These are phyloP conservation scores for Aspergillus melleus DNA, from an alignment of 2,329 filamentous ascomycete genomes.

Conservation along the genomic window DNA sequence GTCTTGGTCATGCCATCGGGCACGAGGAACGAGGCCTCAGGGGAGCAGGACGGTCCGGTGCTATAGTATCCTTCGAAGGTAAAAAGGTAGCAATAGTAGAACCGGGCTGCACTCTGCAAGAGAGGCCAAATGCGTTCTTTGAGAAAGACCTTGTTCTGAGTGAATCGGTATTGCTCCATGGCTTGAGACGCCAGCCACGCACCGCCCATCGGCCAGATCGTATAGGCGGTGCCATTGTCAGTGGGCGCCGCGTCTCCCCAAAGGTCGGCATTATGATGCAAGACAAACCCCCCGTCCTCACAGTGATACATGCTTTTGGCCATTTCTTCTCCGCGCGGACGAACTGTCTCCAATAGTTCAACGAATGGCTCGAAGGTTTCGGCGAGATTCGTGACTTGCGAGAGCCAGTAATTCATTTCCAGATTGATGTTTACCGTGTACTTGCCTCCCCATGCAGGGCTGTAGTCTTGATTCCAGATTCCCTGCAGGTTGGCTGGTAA, in stretches of 20 bases:
- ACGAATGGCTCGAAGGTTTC: constrained; percentile 45
- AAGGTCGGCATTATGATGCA: constrained; percentile 58
- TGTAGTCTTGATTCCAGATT: constrained; percentile 52
- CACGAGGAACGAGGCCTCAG: constrained; percentile 19
- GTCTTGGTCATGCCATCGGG: constrained; percentile 4
- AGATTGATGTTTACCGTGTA: constrained; percentile 62
- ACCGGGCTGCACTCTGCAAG: constrained; percentile 11
- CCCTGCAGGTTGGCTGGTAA: constrained; percentile 60
- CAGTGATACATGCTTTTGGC: constrained; percentile 52
- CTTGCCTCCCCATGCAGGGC: constrained; percentile 54
- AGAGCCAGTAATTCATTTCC: constrained; percentile 63
- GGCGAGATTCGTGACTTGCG: constrained; percentile 52
- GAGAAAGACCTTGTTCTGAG: constrained; percentile 21
- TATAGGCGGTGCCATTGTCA: constrained; percentile 40
- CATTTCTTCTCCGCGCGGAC: constrained; percentile 47
- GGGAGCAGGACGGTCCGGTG: constrained; percentile 19
- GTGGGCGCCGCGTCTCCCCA: constrained; percentile 57
- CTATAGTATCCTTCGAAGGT: constrained; percentile 5
- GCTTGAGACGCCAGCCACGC: constrained; percentile 62
- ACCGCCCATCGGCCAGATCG: constrained; percentile 42
- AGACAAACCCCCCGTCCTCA: constrained; percentile 54
- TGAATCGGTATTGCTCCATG: constrained; percentile 58
- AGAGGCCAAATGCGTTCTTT: constrained; percentile 14
- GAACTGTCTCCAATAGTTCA: constrained; percentile 38
- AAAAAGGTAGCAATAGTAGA: constrained; percentile 14